A percentile compares a stretch with the other conserved stretches of the same genome.
These are phyloP conservation scores for Rubia yunnanensis DNA, from an alignment of 257 asterid species.

Conservation along the genomic window DNA sequence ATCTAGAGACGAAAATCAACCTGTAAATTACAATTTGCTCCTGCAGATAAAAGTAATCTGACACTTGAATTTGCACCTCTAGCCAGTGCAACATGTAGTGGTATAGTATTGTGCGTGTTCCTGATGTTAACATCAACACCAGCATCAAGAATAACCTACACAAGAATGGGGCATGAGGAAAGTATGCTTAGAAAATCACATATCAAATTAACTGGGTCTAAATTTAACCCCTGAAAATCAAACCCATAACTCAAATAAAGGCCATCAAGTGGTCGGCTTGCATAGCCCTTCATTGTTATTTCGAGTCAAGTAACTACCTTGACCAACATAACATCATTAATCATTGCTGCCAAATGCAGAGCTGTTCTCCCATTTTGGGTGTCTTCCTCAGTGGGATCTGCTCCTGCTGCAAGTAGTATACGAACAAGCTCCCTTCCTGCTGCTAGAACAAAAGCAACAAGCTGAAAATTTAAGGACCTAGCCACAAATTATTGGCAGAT, in stretches of 20 bases:
- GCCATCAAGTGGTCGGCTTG: neutral
- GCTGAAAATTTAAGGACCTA: conserved; percentile 2
- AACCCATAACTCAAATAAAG: conserved; percentile 2
- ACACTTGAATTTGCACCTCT: conserved; percentile 98
- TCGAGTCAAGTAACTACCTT: conserved; percentile 45
- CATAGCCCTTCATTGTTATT: neutral
- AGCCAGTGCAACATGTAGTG: conserved; percentile 97
- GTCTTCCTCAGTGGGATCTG: conserved; percentile 88
- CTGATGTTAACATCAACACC: conserved; percentile 95
- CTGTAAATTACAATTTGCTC: conserved; percentile 92
- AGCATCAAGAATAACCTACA: conserved; percentile 81
- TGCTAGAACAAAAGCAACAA: conserved; percentile 17
- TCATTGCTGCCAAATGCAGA: conserved; percentile 93
- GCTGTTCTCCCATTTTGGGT: conserved; percentile 82
- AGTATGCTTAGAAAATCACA: neutral
- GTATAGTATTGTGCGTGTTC: conserved; percentile 73
- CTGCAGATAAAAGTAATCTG: conserved; percentile 83
- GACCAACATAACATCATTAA: conserved; percentile 82
- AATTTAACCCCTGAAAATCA: neutral
- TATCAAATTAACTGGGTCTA: neutral
- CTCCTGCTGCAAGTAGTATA: conserved; percentile 81
- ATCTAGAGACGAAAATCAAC: conserved; percentile 22
- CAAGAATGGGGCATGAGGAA: conserved; percentile 9
- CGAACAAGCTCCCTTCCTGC: conserved; percentile 90
- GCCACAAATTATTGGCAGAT: neutral